Evolutionary conservation across 1,284 basidiomycete genomes (phyloP).

Genomic region (Veloboletus limbatus): DNA sequence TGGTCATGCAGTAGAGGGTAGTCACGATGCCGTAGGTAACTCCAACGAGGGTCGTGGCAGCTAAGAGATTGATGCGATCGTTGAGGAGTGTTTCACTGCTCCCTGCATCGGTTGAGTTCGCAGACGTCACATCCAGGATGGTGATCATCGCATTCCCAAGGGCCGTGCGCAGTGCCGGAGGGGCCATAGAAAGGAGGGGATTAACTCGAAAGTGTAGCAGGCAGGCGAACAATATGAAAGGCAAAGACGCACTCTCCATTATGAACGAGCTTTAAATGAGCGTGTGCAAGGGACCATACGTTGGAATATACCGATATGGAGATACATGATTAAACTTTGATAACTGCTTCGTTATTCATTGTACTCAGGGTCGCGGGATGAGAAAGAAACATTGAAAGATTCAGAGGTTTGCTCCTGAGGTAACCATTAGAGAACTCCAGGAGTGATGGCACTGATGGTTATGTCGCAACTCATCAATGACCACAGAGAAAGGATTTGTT

Average conservation of each 20-base stretch:
- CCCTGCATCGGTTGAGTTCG: conserved; percentile 5
- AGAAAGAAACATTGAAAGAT: too few species aligned
- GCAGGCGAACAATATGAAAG: conserved; percentile 13
- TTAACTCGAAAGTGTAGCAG: conserved; percentile 12
- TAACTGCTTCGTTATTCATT: conserved; percentile 9
- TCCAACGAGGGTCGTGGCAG: conserved; percentile 27
- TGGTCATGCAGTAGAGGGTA: conserved; percentile 22
- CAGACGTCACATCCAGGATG: conserved; percentile 9
- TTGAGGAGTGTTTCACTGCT: conserved; percentile 10
- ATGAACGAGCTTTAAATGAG: conserved; percentile 25
- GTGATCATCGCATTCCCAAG: conserved; percentile 7
- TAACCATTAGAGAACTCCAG: too few species aligned
- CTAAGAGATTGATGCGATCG: conserved; percentile 25
- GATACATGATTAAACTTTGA: conserved; percentile 23
- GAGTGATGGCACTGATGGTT: too few species aligned
- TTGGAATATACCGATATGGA: conserved; percentile 11
- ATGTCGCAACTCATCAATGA: too few species aligned
- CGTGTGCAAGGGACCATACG: conserved; percentile 22
- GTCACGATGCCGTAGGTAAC: conserved; percentile 23
- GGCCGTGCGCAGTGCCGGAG: conserved; percentile 1
- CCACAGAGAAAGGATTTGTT: too few species aligned
- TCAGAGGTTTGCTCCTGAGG: too few species aligned
- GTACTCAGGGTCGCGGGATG: conserved; percentile 14
- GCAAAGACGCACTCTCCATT: conserved; percentile 7
- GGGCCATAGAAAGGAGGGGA: conserved; percentile 6